phyloP scores from a whole-genome alignment of 805 yeast species.

The Alloascoidea africana region DNA sequence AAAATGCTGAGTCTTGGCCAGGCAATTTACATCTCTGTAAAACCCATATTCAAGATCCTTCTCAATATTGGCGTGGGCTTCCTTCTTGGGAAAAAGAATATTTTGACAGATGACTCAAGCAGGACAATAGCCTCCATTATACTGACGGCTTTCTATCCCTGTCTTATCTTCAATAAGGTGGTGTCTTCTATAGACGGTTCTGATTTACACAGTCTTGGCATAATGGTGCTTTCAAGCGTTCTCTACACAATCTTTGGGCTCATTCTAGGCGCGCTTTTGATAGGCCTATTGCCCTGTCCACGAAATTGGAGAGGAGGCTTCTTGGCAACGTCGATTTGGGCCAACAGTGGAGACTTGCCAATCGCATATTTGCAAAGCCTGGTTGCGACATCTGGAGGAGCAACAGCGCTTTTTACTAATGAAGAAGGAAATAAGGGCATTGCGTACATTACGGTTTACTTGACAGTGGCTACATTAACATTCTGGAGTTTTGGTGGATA shows the following conservation, averaged over 20 bases:
- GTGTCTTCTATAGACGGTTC: slow-evolving; percentile 49
- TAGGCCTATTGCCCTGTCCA: slow-evolving; percentile 34
- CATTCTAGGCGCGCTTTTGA: slow-evolving; percentile 16
- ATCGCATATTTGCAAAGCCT: slow-evolving; percentile 56
- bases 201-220: slow-evolving; percentile 60
- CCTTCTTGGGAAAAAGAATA: slow-evolving; percentile 42
- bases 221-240: slow-evolving; percentile 33
- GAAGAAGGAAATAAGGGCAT: slow-evolving; percentile 61
- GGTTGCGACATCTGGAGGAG: slow-evolving; percentile 42
- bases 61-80: slow-evolving; percentile 56
- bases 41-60: slow-evolving; percentile 78
- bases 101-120: slow-evolving; percentile 51
- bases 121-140: slow-evolving; percentile 57
- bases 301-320: slow-evolving; percentile 66
- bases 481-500: slow-evolving; percentile 71
- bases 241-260: slow-evolving; percentile 31
- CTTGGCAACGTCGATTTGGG: slow-evolving; percentile 56
- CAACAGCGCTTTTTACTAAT: slow-evolving; percentile 35
- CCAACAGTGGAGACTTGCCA: slow-evolving; percentile 72
- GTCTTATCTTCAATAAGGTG: slow-evolving; percentile 60
- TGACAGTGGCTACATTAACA: slow-evolving; percentile 49
- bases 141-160: slow-evolving; percentile 57
- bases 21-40: slow-evolving; percentile 63
- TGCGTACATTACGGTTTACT: slow-evolving; percentile 68
- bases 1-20: too few species aligned